Evolutionary conservation across 345 rosid genomes (phyloP).

Genomic region (Salix viminalis): DNA sequence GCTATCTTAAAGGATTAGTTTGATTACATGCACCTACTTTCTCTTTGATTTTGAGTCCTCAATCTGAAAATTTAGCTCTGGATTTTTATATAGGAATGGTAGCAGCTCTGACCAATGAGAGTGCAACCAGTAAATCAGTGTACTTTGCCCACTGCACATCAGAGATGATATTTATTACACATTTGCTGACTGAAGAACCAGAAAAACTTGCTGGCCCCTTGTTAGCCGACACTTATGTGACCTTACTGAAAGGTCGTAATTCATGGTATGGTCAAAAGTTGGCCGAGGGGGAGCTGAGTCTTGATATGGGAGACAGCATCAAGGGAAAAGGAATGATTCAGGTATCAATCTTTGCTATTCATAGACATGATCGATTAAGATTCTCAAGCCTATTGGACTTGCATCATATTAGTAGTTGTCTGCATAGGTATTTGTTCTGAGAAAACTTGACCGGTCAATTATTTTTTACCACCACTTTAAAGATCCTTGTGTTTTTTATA

Average conservation of each 20-base stretch:
- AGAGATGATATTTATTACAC: conserved; percentile 97
- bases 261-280: conserved; percentile 97
- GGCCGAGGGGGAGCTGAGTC: conserved; percentile 67
- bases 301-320: conserved; percentile 94
- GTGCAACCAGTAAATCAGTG: conserved; percentile 96
- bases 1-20: neutral
- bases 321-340: conserved; percentile 98
- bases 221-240: conserved; percentile 93
- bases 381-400: neutral
- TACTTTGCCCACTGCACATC: conserved; percentile 97
- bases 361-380: neutral
- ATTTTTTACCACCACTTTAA: neutral
- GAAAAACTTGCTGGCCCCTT: conserved; percentile 96
- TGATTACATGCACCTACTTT: neutral
- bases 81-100: conserved; percentile 63
- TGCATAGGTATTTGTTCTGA: neutral
- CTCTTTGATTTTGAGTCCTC: neutral
- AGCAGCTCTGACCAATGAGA: conserved; percentile 87
- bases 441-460: neutral
- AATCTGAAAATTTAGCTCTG: neutral
- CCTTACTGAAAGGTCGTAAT: conserved; percentile 88
- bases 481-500: neutral
- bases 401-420: neutral
- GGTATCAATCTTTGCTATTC: conserved; percentile 36
- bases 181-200: conserved; percentile 85